Evolutionary conservation across 306 rosid species (phyloP).

Genomic region (Trifolium fragiferum): DNA sequence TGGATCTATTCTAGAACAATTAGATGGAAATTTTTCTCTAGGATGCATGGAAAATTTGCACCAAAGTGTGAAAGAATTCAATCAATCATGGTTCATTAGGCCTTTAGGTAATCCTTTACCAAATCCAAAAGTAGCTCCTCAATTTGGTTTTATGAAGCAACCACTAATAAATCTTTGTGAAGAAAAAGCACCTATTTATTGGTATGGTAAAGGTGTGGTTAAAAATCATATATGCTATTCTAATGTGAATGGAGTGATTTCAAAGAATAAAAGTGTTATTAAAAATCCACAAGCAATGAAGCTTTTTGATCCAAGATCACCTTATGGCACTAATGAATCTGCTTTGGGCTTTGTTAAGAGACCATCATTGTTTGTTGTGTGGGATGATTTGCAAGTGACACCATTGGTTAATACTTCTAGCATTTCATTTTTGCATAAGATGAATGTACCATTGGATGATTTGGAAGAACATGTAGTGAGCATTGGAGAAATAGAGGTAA

Average conservation of each 20-base stretch:
- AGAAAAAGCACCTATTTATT: constrained; percentile 23
- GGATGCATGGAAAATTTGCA: constrained; percentile 40
- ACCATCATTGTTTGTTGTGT: constrained; percentile 43
- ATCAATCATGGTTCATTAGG: constrained; percentile 24
- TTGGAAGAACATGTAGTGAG: constrained; percentile 43
- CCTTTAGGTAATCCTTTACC: constrained; percentile 25
- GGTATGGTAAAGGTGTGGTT: constrained; percentile 36
- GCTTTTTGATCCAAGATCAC: constrained; percentile 43
- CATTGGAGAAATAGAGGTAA: constrained; percentile 36
- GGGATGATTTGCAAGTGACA: constrained; percentile 46
- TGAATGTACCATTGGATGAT: constrained; percentile 46
- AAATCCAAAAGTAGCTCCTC: constrained; percentile 23
- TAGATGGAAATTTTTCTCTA: constrained; percentile 23
- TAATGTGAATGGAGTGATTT: constrained; percentile 19
- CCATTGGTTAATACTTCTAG: constrained; percentile 35
- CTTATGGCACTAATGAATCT: constrained; percentile 22
- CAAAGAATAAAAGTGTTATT: neutral
- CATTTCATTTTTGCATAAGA: constrained; percentile 41
- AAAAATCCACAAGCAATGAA: neutral
- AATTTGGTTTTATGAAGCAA: constrained; percentile 31
- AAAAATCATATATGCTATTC: constrained; percentile 18
- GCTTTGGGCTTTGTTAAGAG: constrained; percentile 44
- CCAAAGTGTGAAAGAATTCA: constrained; percentile 39
- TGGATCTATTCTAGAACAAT: constrained; percentile 33
- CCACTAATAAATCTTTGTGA: constrained; percentile 25